Percentiles rank a stretch among this genome's conserved stretches.
These are phyloP conservation scores for Suillus decipiens DNA, from an alignment of 768 basidiomycete species.

Conservation along the genomic window DNA sequence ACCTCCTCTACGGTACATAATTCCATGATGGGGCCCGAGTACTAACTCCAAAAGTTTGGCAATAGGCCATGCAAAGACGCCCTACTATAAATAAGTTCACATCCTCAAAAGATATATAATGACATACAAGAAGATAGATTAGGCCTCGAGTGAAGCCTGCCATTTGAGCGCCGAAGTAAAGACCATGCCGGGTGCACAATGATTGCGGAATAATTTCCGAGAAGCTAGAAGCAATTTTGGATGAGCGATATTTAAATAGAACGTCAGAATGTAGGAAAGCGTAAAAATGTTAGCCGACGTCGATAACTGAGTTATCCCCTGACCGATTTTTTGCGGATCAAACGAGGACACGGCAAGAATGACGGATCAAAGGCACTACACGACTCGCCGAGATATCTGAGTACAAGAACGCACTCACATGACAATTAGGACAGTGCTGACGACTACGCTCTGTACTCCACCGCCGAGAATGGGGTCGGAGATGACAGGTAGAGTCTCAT, in stretches of 20 bases:
- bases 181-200: conserved; percentile 87
- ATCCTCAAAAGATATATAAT: background rate
- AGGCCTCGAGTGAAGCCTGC: conserved; percentile 66
- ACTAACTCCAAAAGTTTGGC: conserved; percentile 79
- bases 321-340: background rate
- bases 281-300: background rate
- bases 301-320: background rate
- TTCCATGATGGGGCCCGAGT: conserved; percentile 84
- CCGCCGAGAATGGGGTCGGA: conserved; percentile 80
- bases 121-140: conserved; percentile 66
- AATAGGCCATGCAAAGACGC: conserved; percentile 80
- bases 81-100: conserved; percentile 39
- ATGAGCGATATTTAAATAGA: background rate
- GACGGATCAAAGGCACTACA: background rate
- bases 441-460: conserved; percentile 73
- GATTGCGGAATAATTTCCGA: conserved; percentile 92
- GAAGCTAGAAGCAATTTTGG: conserved; percentile 52
- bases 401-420: conserved; percentile 56
- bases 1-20: conserved; percentile 83
- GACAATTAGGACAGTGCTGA: conserved; percentile 83
- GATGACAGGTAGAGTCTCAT: conserved; percentile 85
- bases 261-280: background rate
- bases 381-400: background rate
- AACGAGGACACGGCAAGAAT: background rate
- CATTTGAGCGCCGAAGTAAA: conserved; percentile 88